Conservation (phyloP, 2,329 filamentous ascomycete genomes). For the Thielaviopsis musarum region DNA sequence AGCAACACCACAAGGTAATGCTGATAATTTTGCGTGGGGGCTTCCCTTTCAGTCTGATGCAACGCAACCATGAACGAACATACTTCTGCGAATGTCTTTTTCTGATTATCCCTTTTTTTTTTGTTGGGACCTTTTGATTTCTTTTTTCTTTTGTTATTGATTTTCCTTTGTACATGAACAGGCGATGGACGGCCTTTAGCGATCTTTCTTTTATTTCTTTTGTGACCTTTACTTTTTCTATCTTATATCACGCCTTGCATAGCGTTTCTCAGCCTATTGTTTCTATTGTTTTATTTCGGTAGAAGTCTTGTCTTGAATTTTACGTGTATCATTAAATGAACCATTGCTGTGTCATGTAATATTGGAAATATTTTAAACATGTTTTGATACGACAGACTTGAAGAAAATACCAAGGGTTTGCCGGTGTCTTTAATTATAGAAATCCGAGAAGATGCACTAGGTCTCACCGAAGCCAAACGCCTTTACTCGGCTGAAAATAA, state of each 20-base stretch:
- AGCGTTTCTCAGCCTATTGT: background rate
- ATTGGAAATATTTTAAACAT: too few species aligned
- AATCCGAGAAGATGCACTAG: background rate
- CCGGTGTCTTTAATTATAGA: background rate
- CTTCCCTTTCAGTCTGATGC: too few species aligned
- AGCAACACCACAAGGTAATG: too few species aligned
- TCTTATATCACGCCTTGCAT: background rate
- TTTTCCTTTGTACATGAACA: background rate
- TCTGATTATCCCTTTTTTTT: background rate
- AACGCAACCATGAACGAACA: background rate
- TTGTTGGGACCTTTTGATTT: background rate
- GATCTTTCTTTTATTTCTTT: background rate
- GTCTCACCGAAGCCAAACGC: constrained; percentile 37
- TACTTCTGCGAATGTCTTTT: background rate
- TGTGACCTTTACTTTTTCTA: background rate
- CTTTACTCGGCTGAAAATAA: constrained; percentile 49
- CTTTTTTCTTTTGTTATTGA: background rate
- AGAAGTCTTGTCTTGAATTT: too few species aligned
- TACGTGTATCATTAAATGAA: too few species aligned
- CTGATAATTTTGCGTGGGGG: too few species aligned
- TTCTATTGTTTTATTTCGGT: background rate
- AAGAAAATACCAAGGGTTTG: too few species aligned
- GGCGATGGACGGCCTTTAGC: background rate
- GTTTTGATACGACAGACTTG: too few species aligned
- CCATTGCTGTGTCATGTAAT: too few species aligned